phyloP scores from a whole-genome alignment of 345 rosid species.

The Angophora floribunda region DNA sequence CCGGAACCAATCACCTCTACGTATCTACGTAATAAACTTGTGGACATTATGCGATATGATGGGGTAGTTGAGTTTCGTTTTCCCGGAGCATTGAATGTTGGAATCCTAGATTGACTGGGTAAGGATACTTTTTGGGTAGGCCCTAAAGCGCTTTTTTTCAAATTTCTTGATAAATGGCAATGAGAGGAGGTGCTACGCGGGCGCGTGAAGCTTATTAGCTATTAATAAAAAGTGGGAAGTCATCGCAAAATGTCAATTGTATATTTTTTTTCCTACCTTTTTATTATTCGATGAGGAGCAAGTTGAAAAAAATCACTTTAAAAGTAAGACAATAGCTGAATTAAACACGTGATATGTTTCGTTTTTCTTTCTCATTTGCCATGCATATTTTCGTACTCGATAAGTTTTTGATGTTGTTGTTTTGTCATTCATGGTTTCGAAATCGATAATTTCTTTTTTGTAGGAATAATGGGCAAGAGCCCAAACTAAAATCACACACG shows the following conservation, averaged over 20 bases:
- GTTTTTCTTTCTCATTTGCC: not conserved
- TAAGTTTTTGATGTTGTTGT: not conserved
- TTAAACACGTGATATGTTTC: not conserved
- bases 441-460: not conserved
- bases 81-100: not conserved
- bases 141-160: not conserved
- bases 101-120: not conserved
- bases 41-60: not conserved
- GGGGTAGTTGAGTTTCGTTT: not conserved
- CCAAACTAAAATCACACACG: not conserved
- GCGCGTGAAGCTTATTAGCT: not conserved
- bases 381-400: not conserved
- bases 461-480: not conserved
- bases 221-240: not conserved
- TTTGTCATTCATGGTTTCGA: not conserved
- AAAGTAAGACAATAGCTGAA: not conserved
- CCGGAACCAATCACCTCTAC: too few species aligned
- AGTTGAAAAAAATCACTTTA: not conserved
- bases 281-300: not conserved
- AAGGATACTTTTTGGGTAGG: not conserved
- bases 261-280: not conserved
- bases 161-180: not conserved
- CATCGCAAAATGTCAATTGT: not conserved
- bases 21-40: not conserved
- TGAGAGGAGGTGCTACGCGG: too few species aligned